Conservation (phyloP, 257 asterid species). For the Ilex aquifolium region DNA sequence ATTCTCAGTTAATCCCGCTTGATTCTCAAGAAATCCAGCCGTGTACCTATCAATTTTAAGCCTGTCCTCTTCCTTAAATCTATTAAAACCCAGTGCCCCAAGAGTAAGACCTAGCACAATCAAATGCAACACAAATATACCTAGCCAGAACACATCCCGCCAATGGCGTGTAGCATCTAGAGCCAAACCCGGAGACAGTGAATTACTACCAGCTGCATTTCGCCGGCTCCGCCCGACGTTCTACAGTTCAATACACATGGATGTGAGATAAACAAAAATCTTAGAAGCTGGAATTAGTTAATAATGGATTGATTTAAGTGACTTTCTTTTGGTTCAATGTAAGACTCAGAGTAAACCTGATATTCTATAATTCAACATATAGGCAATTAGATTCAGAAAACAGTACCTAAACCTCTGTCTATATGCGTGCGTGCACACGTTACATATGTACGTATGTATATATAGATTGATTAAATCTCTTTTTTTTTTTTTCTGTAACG, state of each 20-base stretch:
- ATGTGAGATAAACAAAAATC: background rate
- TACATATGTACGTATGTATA: too few relatives aligned
- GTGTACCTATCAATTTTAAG: slow-evolving; percentile 78
- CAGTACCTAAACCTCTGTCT: too few relatives aligned
- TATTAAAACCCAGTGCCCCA: slow-evolving; percentile 78
- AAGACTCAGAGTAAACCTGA: background rate
- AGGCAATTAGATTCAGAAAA: background rate
- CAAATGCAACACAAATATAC: slow-evolving; percentile 63
- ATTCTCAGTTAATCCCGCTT: slow-evolving; percentile 84
- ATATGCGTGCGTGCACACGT: too few relatives aligned
- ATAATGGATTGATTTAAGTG: background rate
- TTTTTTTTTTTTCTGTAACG: too few relatives aligned
- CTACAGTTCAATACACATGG: slow-evolving; percentile 37
- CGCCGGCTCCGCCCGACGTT: slow-evolving; percentile 37
- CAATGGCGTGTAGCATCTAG: slow-evolving; percentile 62
- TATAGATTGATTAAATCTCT: too few relatives aligned
- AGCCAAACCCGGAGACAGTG: slow-evolving; percentile 40
- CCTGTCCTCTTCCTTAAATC: slow-evolving; percentile 78
- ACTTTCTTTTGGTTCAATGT: background rate
- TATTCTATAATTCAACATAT: background rate
- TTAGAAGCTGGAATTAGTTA: background rate
- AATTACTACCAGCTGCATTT: slow-evolving; percentile 17
- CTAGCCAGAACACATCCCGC: slow-evolving; percentile 92
- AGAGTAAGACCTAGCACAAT: slow-evolving; percentile 68
- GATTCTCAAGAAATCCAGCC: slow-evolving; percentile 74